Base-by-base conservation (phyloP, 164 flowering plant genomes). In the Magnolia officinalis region DNA sequence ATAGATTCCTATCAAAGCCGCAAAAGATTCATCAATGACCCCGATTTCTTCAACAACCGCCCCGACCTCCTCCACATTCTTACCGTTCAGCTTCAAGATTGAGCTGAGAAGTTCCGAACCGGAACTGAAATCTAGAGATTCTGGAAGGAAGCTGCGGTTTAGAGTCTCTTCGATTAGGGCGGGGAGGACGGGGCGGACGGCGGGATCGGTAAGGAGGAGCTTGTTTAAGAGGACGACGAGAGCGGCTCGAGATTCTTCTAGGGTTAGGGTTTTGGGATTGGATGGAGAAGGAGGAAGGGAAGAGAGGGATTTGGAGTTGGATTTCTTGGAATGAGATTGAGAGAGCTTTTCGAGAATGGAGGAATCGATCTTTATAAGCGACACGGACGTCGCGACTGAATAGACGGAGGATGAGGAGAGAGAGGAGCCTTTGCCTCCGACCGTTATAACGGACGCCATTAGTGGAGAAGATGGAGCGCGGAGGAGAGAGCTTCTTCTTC, bases 401-500 rank as follows among this genome's bases (percentile, higher is more conserved):
- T 78, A 81, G 50, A 91, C 85, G 67, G 90, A 77, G 49, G 85
- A 58, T 16, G 97, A 76, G 6, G 92, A 78, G 16, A 92, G 89
- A 5, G 88, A 82, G 1, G 86, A 82, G 31, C 92, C 93, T 76
- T 87, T 90, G 68, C 93, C 91, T 21, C 94, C 96, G 0, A 90
- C 71, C 0, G 88, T 82, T 10, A 85, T 72, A 45, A 61, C 50
- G 7, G 70, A 49, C 75, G 75, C 31, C 75, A 73, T 73, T 2
- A 51, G n/a, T 24, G 74, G 63, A 51, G 0, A 10, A 6, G 6
- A 37, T 37, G 45, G 45, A 37, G 45, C 45, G 45, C 6, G 0
- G 4, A 37, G 68, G 68, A 20, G 68, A 65, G 23, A 65, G 68
- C 68, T 65, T 23, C 29, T 65, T 26, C 71, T 26, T 13, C 23